Evolutionary conservation across 2,329 filamentous ascomycete genomes (phyloP), one percentile per base, ranked within the genome.

Genomic region (Fonsecaea multimorphosa): DNA sequence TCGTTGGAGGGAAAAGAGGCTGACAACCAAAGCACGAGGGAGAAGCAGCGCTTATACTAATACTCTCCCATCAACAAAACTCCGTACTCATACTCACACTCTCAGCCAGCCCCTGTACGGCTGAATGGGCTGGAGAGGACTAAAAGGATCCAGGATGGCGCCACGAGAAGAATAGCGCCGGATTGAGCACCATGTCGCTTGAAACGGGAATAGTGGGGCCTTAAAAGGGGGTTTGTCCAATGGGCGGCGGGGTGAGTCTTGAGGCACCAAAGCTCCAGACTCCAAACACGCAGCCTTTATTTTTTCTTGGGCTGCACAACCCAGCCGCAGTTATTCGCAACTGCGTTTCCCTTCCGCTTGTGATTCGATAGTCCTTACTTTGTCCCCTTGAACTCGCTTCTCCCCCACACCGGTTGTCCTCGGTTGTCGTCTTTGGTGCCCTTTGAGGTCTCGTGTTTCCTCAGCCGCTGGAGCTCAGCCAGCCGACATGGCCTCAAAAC

Each of bases 401-500:
- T 44, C n/a, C n/a, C n/a, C n/a, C 38, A 19, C 38, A 44, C 19
- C 38, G 6, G 5, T 44, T n/a, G n/a, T 19, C 19, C 44, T 49
- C 44, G 9, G 19, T 24, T 24, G 44, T 49, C 11, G 38, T 7
- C 38, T 44, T 44, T 19, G 38, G 38, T 19, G 38, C 22, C 44
- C 44, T 24, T 22, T 22, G 4, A 24, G 27, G 44, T 24, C 44
- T 49, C 44, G 19, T 49, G 22, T 49, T 24, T 16, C 2, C 8
- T 49, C 44, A 49, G 44, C 44, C 19, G 52, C 52, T 12, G 29
- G 29, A 54, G 16, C 51, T 54, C 29, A 34, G 52, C 29, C 27
- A 19, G n/a, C 36, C 24, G 68, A 38, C 61, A 79, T 80, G 76
- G 73, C 76, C 55, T 74, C 76, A 16, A 70, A 75, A 61, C 74